Evolutionary conservation across 2,329 filamentous ascomycete genomes (phyloP).

Genomic region (Aspergillus jensenii): DNA sequence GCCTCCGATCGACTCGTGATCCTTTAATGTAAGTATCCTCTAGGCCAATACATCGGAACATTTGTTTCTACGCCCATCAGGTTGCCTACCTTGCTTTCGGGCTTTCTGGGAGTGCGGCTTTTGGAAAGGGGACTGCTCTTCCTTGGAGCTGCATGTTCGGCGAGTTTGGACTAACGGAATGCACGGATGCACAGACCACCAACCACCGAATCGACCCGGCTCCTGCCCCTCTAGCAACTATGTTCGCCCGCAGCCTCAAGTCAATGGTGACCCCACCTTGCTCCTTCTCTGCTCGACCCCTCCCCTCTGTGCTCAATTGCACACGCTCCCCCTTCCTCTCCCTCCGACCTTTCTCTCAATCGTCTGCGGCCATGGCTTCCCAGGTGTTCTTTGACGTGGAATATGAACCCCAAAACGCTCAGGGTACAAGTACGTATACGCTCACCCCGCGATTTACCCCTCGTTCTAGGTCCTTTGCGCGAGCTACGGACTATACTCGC

Average conservation of each 20-base stretch:
- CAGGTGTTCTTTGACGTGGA: constrained; percentile 75
- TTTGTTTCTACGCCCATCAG: background rate
- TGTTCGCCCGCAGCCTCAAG: constrained; percentile 43
- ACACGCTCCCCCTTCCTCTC: constrained; percentile 30
- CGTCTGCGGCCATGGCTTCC: constrained; percentile 69
- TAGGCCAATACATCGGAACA: background rate
- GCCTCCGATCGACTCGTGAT: background rate
- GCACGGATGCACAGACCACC: constrained; percentile 8
- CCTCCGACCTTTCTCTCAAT: constrained; percentile 59
- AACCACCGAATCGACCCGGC: constrained; percentile 28
- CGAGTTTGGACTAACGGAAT: constrained; percentile 17
- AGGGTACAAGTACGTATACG: constrained; percentile 27
- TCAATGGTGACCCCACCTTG: constrained; percentile 47
- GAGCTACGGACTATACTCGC: background rate
- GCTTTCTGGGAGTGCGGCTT: background rate
- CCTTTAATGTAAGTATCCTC: constrained; percentile 1
- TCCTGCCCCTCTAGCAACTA: constrained; percentile 38
- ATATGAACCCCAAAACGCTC: constrained; percentile 46
- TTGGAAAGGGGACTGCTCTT: background rate
- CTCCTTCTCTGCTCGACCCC: constrained; percentile 38
- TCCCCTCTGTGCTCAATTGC: constrained; percentile 34
- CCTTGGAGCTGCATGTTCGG: constrained; percentile 17
- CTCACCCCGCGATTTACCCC: constrained; percentile 11
- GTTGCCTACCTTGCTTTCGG: background rate
- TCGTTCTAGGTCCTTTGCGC: background rate